Evolutionary conservation across 2,329 filamentous ascomycete genomes (phyloP).

Genomic region (Xylariaceae sp.): DNA sequence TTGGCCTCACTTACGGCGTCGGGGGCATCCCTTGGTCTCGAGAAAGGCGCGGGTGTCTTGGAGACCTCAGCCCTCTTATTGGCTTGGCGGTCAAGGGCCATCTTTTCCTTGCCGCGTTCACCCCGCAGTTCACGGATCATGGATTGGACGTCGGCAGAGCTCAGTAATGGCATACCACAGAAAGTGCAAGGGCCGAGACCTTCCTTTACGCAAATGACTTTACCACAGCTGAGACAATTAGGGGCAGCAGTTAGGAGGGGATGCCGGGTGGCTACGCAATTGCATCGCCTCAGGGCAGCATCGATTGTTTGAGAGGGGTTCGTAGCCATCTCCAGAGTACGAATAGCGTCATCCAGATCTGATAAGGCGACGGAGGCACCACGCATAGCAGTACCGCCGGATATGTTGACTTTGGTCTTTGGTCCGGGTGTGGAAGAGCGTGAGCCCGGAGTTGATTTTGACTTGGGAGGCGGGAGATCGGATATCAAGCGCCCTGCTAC

Average conservation of each 20-base stretch:
- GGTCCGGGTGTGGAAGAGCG: constrained; percentile 59
- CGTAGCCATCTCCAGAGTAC: constrained; percentile 86
- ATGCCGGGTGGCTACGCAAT: constrained; percentile 87
- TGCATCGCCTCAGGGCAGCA: constrained; percentile 71
- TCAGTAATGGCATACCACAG: constrained; percentile 78
- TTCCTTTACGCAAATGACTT: constrained; percentile 93
- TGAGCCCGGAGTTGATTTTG: constrained; percentile 58
- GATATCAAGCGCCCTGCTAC: constrained; percentile 82
- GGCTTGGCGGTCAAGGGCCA: constrained; percentile 77
- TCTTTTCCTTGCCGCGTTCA: constrained; percentile 85
- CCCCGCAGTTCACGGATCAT: constrained; percentile 86
- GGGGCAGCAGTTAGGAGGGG: constrained; percentile 89
- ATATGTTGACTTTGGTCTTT: constrained; percentile 72
- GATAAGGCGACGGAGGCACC: constrained; percentile 76
- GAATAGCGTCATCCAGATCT: constrained; percentile 80
- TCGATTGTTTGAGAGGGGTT: constrained; percentile 73
- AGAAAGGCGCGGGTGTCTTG: constrained; percentile 65
- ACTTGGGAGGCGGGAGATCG: constrained; percentile 69
- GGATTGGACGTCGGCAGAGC: constrained; percentile 73
- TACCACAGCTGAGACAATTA: constrained; percentile 91
- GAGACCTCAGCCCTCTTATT: constrained; percentile 71
- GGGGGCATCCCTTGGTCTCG: constrained; percentile 49
- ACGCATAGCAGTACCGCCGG: constrained; percentile 82
- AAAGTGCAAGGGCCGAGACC: constrained; percentile 94
- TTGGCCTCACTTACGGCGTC: constrained; percentile 60